Percentiles rank a stretch among this genome's conserved stretches.
These are phyloP conservation scores for Fusarium euwallaceae DNA, from an alignment of 2,329 filamentous ascomycete genomes.

Conservation along the genomic window DNA sequence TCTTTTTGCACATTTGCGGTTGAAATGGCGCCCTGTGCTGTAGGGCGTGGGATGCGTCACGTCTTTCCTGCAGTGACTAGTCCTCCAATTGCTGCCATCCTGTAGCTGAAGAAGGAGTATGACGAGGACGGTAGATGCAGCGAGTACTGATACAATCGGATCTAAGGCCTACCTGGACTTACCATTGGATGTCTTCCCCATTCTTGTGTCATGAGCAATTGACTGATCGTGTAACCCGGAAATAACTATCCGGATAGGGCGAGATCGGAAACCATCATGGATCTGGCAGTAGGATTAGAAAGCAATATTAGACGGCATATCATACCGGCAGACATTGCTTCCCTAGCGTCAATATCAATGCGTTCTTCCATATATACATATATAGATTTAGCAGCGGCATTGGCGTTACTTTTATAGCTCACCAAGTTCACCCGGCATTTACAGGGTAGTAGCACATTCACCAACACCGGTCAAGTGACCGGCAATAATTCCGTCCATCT, in stretches of 20 bases:
- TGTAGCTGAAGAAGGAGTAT: neutral
- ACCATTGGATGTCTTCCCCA: neutral
- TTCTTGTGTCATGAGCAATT: neutral
- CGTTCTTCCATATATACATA: neutral
- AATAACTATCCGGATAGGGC: neutral
- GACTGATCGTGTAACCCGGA: neutral
- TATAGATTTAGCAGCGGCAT: neutral
- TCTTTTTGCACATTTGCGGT: neutral
- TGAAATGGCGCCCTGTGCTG: neutral
- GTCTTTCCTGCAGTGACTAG: neutral
- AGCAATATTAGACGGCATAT: neutral
- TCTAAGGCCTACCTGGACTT: neutral
- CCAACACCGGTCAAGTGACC: slow-evolving; percentile 6
- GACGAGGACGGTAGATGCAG: neutral
- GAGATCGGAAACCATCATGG: neutral
- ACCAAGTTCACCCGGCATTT: neutral
- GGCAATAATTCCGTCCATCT: neutral
- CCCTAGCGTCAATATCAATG: neutral
- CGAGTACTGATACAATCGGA: neutral
- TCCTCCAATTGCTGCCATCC: neutral
- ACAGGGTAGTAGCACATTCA: neutral
- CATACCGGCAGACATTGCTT: neutral
- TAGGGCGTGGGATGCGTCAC: neutral
- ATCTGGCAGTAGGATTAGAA: neutral
- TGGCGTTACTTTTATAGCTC: neutral